Base-by-base conservation (phyloP, 2,329 filamentous ascomycete species). In the Pezicula rhizophila region DNA sequence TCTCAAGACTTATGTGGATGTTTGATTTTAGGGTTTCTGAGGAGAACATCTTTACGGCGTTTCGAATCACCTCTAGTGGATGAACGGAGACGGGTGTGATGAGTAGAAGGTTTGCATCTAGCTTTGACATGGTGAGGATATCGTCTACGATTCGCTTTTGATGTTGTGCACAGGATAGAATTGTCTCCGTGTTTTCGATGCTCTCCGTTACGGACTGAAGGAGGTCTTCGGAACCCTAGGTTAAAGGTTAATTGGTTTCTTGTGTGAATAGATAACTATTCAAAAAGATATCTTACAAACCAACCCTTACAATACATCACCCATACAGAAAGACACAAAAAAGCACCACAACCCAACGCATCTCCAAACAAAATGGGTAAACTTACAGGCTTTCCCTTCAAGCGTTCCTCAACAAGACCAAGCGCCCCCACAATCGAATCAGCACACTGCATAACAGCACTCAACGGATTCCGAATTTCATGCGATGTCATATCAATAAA, bases 401-500 rank as follows among this genome's bases (percentile, higher is more conserved):
- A 54, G 58, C 12, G 12, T 40, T 18, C 57, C 8, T 72, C 72
- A 23, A 23, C 35, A 8, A 7, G 15, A 8, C 23, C 15, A 18
- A 38, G 35, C 8, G 35, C 35, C 23, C 17, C 23, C 6, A 69
- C 68, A 46, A 89, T 88, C 60, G 89, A 84, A 59, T 89, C 86
- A 2, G 85, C 84, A 57, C 84, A 88, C 62, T 89, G 85, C 42
- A 89, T 68, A 26, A 90, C 82, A 3, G 85, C 85, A 33, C 80
- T 85, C 2, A 89, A 70, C 0, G 85, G 86, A 56, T 89, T 90
- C 15, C 85, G 78, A 80, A 88, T 85, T 59, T 87, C 84, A 64
- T 87, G 84, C 53, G 17, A 20, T 3, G 82, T 86, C 46, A 86
- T 85, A 59, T 87, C 83, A 55, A 87, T 86, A 60, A 86, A 87